phyloP scores from a whole-genome alignment of 1,284 basidiomycete genomes.

The Marasmius tenuissimus region DNA sequence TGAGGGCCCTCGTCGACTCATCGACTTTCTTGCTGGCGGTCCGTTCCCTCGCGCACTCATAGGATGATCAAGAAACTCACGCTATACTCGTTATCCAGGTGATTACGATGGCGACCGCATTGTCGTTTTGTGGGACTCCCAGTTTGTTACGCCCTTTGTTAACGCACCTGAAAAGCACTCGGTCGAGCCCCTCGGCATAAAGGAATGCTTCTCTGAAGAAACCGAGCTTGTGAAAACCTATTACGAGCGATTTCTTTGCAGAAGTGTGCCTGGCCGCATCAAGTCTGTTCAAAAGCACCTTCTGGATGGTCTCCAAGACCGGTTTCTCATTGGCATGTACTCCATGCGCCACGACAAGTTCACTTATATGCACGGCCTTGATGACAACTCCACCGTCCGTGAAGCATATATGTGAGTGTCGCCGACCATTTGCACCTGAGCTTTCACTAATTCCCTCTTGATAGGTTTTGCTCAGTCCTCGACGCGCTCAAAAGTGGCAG shows the following conservation, averaged over 20 bases:
- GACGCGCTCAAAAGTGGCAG: slow-evolving; percentile 12
- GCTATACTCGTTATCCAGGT: slow-evolving; percentile 23
- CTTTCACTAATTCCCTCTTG: neutral
- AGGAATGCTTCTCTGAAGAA: slow-evolving; percentile 27
- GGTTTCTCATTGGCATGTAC: slow-evolving; percentile 36
- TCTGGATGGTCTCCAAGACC: slow-evolving; percentile 32
- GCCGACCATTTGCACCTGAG: neutral
- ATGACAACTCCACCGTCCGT: slow-evolving; percentile 9
- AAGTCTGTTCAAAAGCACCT: slow-evolving; percentile 33
- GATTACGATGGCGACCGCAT: slow-evolving; percentile 48
- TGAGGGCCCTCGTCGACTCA: slow-evolving; percentile 34
- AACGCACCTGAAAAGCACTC: slow-evolving; percentile 34
- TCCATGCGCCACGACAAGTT: slow-evolving; percentile 38
- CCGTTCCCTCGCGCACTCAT: slow-evolving; percentile 5
- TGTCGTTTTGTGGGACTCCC: slow-evolving; percentile 37
- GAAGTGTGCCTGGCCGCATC: slow-evolving; percentile 19
- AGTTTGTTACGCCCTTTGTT: slow-evolving; percentile 33
- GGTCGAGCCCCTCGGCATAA: slow-evolving; percentile 28
- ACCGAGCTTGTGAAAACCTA: slow-evolving; percentile 28
- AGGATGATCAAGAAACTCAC: neutral
- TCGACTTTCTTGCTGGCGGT: slow-evolving; percentile 44
- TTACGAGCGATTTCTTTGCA: neutral
- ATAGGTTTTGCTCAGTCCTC: slow-evolving; percentile 9
- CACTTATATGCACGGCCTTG: slow-evolving; percentile 21
- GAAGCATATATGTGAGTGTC: slow-evolving; percentile 18